These are phyloP conservation scores for Straminergon stramineum DNA, from an alignment of 225 moss, liverwort and hornwort genomes.

Conservation along the genomic window DNA sequence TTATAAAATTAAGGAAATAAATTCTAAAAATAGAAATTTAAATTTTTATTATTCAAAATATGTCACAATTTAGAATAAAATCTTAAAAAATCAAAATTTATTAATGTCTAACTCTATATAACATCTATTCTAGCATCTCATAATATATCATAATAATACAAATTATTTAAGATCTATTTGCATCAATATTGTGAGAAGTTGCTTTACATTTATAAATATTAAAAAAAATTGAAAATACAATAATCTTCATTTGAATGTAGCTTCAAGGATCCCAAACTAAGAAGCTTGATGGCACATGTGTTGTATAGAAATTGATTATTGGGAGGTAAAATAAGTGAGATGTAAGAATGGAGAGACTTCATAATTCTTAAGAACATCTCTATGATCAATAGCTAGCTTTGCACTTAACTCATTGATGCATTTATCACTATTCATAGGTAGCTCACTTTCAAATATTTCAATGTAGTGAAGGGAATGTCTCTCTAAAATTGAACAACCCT, in stretches of 20 bases:
- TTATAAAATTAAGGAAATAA: not conserved
- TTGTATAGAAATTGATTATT: not conserved
- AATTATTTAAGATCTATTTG: not conserved
- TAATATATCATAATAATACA: not conserved
- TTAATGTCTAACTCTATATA: not conserved
- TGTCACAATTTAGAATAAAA: not conserved
- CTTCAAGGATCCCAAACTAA: not conserved
- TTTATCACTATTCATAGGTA: not conserved
- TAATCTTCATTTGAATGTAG: not conserved
- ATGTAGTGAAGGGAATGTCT: no score
- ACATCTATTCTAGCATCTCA: not conserved
- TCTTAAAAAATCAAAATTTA: no score
- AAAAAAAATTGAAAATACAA: not conserved
- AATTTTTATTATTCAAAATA: no score
- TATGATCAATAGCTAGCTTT: not conserved
- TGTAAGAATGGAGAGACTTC: not conserved
- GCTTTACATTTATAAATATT: not conserved
- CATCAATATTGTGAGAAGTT: not conserved
- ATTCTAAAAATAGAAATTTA: not conserved
- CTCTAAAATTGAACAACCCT: no score
- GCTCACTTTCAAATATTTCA: not conserved
- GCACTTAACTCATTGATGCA: no score
- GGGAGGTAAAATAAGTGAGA: not conserved
- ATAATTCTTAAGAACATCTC: no score
- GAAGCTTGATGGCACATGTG: not conserved